Percentiles rank a stretch among this genome's conserved stretches.
Evolutionary conservation across 306 rosid species (phyloP).

Genomic region (Dalbergia cultrata): DNA sequence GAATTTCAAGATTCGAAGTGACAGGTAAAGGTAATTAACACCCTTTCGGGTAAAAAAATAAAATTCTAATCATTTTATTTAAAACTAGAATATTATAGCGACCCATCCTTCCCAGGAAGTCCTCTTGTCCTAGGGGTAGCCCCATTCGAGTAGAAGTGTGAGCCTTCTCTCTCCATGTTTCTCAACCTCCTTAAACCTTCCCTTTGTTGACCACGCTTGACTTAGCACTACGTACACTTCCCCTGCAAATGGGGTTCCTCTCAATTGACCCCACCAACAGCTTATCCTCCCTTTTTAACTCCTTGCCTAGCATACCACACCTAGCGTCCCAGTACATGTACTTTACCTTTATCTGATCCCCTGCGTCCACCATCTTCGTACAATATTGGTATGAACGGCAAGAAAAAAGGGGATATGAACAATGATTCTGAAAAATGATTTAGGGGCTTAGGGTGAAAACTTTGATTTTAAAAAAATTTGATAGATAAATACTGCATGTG

Average conservation of each 20-base stretch:
- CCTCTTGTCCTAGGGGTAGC: slow-evolving; percentile 91
- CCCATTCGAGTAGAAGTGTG: slow-evolving; percentile 76
- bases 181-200: slow-evolving; percentile 79
- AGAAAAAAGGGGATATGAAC: too few species aligned
- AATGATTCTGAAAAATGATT: too few species aligned
- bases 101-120: slow-evolving; percentile 95
- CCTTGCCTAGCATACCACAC: slow-evolving; percentile 45
- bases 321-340: slow-evolving; percentile 88
- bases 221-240: slow-evolving; percentile 79
- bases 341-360: slow-evolving; percentile 73
- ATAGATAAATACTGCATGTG: too few species aligned
- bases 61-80: too few species aligned
- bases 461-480: too few species aligned
- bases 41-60: too few species aligned
- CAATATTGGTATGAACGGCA: slow-evolving; percentile 44
- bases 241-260: slow-evolving; percentile 77
- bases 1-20: too few species aligned
- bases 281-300: slow-evolving; percentile 57
- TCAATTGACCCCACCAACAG: slow-evolving; percentile 61
- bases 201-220: slow-evolving; percentile 62
- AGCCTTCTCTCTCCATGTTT: slow-evolving; percentile 70
- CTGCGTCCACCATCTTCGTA: slow-evolving; percentile 61
- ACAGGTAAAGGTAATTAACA: too few species aligned
- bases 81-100: too few species aligned
- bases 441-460: too few species aligned